Evolutionary conservation across 306 rosid genomes (phyloP).

Genomic region (Pterocarpus macrocarpus): DNA sequence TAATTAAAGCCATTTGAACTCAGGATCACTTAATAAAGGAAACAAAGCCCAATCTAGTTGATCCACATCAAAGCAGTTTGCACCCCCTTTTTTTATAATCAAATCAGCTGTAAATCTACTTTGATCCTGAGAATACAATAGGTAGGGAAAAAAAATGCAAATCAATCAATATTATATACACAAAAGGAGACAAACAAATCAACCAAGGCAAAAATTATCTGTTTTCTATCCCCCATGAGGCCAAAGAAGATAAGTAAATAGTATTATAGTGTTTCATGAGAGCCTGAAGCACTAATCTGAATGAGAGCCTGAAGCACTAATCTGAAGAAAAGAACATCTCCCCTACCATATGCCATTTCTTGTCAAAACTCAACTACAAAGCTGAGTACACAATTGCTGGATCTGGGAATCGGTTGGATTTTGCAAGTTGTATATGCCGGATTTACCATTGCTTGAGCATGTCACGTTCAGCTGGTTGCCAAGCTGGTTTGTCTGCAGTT

Average conservation of each 20-base stretch:
- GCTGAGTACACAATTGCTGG: conserved; percentile 75
- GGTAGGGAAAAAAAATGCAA: background rate
- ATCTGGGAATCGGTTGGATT: conserved; percentile 73
- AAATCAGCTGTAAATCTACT: background rate
- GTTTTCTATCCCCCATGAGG: background rate
- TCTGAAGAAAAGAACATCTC: conserved; percentile 46
- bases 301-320: conserved; percentile 40
- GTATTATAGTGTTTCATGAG: conserved; percentile 31
- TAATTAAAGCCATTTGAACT: background rate
- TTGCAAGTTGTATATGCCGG: conserved; percentile 49
- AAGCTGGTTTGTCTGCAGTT: conserved; percentile 75
- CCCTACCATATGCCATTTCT: conserved; percentile 29
- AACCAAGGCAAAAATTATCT: background rate
- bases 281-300: conserved; percentile 43
- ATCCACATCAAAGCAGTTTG: background rate
- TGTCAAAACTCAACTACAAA: conserved; percentile 67
- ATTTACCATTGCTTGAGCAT: conserved; percentile 84
- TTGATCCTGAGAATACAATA: conserved; percentile 34
- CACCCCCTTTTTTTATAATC: background rate
- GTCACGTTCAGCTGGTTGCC: conserved; percentile 80
- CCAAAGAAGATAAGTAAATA: conserved; percentile 30
- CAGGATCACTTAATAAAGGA: background rate
- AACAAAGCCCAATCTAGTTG: background rate
- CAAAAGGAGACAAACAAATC: conserved; percentile 33
- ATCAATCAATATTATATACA: conserved; percentile 27